Base-by-base conservation (phyloP, 352 stramenopile species). In the Phytophthora pini region DNA sequence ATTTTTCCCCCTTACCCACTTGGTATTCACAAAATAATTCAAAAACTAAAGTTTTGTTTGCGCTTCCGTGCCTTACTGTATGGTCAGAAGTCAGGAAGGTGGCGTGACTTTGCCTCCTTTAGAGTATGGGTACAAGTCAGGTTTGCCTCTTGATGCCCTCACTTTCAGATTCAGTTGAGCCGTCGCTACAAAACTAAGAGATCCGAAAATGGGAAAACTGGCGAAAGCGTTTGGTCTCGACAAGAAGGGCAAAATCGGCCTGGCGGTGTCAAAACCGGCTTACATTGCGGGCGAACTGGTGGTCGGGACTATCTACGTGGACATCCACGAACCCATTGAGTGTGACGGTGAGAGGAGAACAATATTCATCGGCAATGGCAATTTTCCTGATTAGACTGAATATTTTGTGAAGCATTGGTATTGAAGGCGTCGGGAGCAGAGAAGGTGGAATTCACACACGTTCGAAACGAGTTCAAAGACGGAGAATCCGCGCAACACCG, bases 381-480 rank as follows among this genome's bases (percentile, higher is more conserved):
- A 4, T 36, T 36, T 11, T 13, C 9, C 31, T 36, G 11, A 13
- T 36, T 9, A 36, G 9, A 36, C 31, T 36, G 31, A 36, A 36
- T 36, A 36, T 36, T 36, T 36, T 36, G 31, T 36, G 38, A 60
- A 91, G 83, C 80, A 12, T 55, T 92, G 29, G 68, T 90, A 36
- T 60, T 92, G 34, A 87, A 87, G 59, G 79, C 76, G 2, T 76
- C 67, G 3, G 83, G 83, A 12, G 89, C 86, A 56, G 83, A 92
- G 64, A 87, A 87, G 45, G 65, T 88, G 26, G 72, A 78, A 46
- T 92, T 77, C 72, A 75, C 67, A 6, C 61, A 87, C 54, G 43
- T 77, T 29, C 49, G 49, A 10, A 61, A 54, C 8, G 31, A 36
- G 9, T 36, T 4, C 15, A 76, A 84, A 32, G 31, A 36, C 2